These are phyloP conservation scores for Hypoxylon sp. DNA, from an alignment of 2,329 filamentous ascomycete species.

Conservation along the genomic window DNA sequence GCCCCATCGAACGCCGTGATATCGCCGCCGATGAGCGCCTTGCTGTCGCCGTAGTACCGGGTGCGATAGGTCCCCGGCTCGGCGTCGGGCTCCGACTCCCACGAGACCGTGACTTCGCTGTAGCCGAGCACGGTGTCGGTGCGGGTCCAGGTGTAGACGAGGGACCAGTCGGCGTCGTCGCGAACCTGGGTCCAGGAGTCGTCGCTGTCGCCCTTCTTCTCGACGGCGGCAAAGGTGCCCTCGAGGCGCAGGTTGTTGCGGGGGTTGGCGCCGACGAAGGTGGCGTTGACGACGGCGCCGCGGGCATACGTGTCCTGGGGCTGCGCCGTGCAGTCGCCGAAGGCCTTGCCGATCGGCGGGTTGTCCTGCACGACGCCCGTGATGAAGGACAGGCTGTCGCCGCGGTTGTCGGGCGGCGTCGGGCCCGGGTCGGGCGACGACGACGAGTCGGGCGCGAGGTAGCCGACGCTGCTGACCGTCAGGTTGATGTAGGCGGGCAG, in stretches of 20 bases:
- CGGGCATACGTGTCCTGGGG: conserved; percentile 61
- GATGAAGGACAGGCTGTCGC: conserved; percentile 81
- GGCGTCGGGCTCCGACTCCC: conserved; percentile 74
- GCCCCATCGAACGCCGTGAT: conserved; percentile 75
- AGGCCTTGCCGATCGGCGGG: conserved; percentile 69
- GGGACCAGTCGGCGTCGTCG: conserved; percentile 82
- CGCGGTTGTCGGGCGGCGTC: conserved; percentile 78
- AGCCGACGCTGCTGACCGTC: conserved; percentile 74
- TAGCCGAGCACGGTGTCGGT: conserved; percentile 73
- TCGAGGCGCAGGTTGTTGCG: conserved; percentile 85
- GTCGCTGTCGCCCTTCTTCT: conserved; percentile 60
- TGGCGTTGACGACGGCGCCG: conserved; percentile 69
- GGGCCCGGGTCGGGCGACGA: conserved; percentile 61
- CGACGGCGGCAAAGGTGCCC: conserved; percentile 78
- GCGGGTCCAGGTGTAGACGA: conserved; percentile 82
- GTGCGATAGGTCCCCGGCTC: conserved; percentile 76
- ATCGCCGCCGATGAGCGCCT: conserved; percentile 64
- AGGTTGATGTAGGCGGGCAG: conserved; percentile 88
- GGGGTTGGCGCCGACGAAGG: conserved; percentile 87
- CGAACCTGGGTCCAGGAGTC: conserved; percentile 70
- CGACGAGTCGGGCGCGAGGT: conserved; percentile 62
- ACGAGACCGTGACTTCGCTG: conserved; percentile 80
- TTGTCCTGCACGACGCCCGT: conserved; percentile 78
- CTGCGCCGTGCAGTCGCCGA: conserved; percentile 71
- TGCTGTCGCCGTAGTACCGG: conserved; percentile 85